A percentile compares a stretch with the other conserved stretches of the same genome.
These are phyloP conservation scores for Lobosporangium transversale DNA, from an alignment of 192 early-diverging fungal species.

Conservation along the genomic window DNA sequence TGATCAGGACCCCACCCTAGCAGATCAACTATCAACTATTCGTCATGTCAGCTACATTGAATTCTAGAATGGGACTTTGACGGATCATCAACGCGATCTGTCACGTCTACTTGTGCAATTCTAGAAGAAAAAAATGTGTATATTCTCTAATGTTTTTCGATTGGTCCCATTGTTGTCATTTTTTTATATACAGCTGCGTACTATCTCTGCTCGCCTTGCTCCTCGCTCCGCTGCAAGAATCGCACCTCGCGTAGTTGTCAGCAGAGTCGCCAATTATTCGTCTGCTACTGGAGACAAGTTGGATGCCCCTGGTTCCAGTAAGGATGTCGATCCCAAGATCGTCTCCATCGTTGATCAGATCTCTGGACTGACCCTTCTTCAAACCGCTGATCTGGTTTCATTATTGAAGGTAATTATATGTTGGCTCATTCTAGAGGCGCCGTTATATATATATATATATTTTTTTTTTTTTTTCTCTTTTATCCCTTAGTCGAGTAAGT, in stretches of 20 bases:
- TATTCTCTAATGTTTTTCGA: background rate
- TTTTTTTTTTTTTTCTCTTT: background rate
- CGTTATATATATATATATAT: no score
- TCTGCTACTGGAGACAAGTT: slow-evolving; percentile 59
- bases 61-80: no score
- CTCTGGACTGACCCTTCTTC: slow-evolving; percentile 88
- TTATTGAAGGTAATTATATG: slow-evolving; percentile 79
- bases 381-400: slow-evolving; percentile 91
- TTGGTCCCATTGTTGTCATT: no score
- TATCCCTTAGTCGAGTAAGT: no score
- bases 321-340: slow-evolving; percentile 74
- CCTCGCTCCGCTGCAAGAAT: slow-evolving; percentile 41
- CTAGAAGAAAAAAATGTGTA: no score
- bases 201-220: slow-evolving; percentile 38
- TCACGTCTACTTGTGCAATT: no score
- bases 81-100: no score
- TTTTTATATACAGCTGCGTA: no score
- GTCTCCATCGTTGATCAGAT: slow-evolving; percentile 90
- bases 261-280: slow-evolving; percentile 47
- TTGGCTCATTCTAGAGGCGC: background rate
- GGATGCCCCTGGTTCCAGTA: slow-evolving; percentile 69
- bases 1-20: no score
- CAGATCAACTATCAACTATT: no score
- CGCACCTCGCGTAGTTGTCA: slow-evolving; percentile 45
- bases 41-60: no score